Evolutionary conservation across 2,329 filamentous ascomycete species (phyloP), one percentile per base, ranked within the genome.

Genomic region (Huntiella savannae): DNA sequence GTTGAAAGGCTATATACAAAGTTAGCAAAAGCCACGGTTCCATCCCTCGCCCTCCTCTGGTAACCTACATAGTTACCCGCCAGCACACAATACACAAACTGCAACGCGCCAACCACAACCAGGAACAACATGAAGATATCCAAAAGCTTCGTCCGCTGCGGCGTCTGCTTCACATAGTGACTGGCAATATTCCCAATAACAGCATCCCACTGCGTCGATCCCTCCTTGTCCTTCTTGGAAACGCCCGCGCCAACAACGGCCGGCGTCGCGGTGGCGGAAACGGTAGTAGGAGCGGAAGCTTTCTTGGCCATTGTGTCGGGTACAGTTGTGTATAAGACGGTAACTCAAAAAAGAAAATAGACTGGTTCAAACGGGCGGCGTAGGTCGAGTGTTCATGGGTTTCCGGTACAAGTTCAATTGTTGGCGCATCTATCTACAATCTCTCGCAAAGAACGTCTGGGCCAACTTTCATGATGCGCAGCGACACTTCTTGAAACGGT

Each of bases 121-220:
- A 98, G 67, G 61, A 95, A 98, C 3, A 64, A 75, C 74, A 98
- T 78, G 62, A 98, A 98, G 33, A 74, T 73, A 62, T 98, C 91
- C 52, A 96, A 73, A 51, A 98, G 73, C 72, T 93, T 91, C 41
- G 81, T 88, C 52, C 88, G 77, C 70, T 94, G 87, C 40, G 88
- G 78, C 39, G 91, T 98, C 54, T 77, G 71, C 54, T 79, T 67
- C 47, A 79, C 61, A 63, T 98, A 98, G 62, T 84, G 77, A 55
- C 77, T 67, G 72, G 79, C 81, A 54, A 95, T 70, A 58, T 77
- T 77, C 47, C 69, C 55, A 38, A 78, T 66, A 53, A 92, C 82
- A 56, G 79, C 68, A 57, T 68, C 59, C 63, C 68, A 68, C 53
- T 59, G 62, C 52, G 58, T 56, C 10, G 52, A 55, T 49, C 44